Evolutionary conservation across 495 filamentous ascomycete species (phyloP).

Genomic region (Cercophora samala): DNA sequence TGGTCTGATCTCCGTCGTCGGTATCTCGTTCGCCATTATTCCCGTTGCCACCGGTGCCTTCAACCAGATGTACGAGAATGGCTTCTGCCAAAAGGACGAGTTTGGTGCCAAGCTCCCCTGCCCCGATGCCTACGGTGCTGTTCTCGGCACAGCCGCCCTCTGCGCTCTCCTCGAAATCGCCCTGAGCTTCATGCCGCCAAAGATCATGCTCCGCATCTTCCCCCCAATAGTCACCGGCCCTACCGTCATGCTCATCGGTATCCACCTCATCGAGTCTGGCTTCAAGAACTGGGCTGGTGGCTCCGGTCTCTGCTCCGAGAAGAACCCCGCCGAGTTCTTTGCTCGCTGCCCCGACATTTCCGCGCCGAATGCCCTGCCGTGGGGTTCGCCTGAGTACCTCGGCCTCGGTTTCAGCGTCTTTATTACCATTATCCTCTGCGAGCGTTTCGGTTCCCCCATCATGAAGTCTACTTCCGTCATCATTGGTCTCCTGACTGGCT

Average conservation of each 20-base stretch:
- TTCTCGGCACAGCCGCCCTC: constrained; percentile 68
- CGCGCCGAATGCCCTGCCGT: constrained; percentile 78
- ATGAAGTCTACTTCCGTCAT: constrained; percentile 70
- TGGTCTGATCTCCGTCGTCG: constrained; percentile 85
- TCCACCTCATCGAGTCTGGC: constrained; percentile 68
- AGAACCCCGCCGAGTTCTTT: constrained; percentile 54
- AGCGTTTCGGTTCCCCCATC: constrained; percentile 78
- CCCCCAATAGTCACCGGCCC: constrained; percentile 86
- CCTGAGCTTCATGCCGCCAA: constrained; percentile 71
- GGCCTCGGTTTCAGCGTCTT: constrained; percentile 90
- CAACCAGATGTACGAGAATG: constrained; percentile 80
- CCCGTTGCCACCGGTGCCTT: constrained; percentile 77
- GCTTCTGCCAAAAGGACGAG: constrained; percentile 63
- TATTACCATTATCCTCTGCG: constrained; percentile 77
- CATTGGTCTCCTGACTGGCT: constrained; percentile 77
- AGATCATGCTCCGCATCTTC: constrained; percentile 70
- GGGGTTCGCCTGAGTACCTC: constrained; percentile 84
- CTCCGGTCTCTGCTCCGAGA: constrained; percentile 55
- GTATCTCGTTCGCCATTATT: constrained; percentile 83
- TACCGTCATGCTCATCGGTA: constrained; percentile 67
- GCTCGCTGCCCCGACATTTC: constrained; percentile 65
- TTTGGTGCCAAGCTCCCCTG: constrained; percentile 71
- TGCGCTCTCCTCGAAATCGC: constrained; percentile 73
- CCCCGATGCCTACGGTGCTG: constrained; percentile 79
- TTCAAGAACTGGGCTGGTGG: constrained; percentile 88